Evolutionary conservation across 176 grass and related monocot species (phyloP).

Genomic region (Puccinellia tenuiflora): DNA sequence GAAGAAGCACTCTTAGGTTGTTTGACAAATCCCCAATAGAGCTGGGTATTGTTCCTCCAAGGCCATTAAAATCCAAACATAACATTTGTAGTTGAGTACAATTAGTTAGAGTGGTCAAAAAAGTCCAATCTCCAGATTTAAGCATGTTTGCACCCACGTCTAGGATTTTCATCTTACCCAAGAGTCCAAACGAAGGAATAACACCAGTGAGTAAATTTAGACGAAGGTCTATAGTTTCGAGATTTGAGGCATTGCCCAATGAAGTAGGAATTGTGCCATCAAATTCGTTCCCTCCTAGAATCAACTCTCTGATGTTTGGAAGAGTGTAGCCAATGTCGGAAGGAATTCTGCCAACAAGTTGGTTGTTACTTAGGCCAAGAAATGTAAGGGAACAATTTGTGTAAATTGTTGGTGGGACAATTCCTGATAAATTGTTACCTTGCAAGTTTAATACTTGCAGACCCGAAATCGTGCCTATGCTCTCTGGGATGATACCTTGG

Average conservation of each 20-base stretch:
- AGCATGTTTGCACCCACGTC: neutral
- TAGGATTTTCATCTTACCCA: neutral
- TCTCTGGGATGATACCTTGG: neutral
- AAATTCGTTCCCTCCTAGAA: neutral
- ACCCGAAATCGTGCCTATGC: neutral
- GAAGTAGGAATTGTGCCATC: neutral
- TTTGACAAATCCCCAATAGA: neutral
- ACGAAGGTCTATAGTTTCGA: neutral
- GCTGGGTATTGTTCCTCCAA: neutral
- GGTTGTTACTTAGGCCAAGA: neutral
- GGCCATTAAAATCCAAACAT: neutral
- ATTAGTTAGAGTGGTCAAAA: neutral
- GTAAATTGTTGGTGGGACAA: neutral
- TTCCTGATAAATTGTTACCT: neutral
- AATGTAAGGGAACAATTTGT: neutral
- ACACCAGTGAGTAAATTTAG: neutral
- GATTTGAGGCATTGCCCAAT: neutral
- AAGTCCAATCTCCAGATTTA: neutral
- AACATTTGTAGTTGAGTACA: neutral
- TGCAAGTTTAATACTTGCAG: neutral
- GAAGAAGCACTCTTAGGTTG: neutral
- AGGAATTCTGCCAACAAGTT: neutral
- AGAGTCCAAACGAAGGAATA: neutral
- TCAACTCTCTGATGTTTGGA: neutral
- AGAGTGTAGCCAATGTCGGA: neutral